These are phyloP conservation scores for Orbilia javanica DNA, from an alignment of 2,329 filamentous ascomycete species.

Conservation along the genomic window DNA sequence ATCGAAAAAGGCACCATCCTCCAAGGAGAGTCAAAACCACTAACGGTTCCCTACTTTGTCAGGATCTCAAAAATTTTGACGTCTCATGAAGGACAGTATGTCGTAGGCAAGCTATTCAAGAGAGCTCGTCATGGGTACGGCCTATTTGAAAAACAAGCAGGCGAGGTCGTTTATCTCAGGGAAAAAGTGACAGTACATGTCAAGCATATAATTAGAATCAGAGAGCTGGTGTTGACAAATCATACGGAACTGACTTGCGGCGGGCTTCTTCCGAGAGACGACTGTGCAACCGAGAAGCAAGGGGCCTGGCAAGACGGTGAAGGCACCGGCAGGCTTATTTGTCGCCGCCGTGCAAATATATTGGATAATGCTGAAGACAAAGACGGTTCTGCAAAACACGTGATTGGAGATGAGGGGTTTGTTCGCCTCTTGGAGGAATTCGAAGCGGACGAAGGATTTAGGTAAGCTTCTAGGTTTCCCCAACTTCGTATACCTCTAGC, in stretches of 20 bases:
- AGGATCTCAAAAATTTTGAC: constrained; percentile 32
- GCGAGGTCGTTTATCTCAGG: constrained; percentile 30
- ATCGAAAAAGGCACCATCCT: constrained; percentile 1
- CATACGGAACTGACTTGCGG: constrained; percentile 42
- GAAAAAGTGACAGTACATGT: constrained; percentile 18
- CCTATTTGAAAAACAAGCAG: constrained; percentile 27
- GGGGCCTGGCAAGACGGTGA: not conserved
- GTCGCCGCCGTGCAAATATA: constrained; percentile 32
- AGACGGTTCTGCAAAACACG: constrained; percentile 23
- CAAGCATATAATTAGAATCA: not conserved
- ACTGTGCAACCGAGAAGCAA: not conserved
- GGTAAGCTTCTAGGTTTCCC: constrained; percentile 3
- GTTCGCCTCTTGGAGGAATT: constrained; percentile 30
- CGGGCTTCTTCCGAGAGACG: constrained; percentile 21
- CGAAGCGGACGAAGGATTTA: constrained; percentile 42
- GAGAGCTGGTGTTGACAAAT: constrained; percentile 43
- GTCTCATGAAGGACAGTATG: constrained; percentile 25
- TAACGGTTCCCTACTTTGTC: constrained; percentile 17
- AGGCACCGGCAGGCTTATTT: constrained; percentile 37
- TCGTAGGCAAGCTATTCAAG: constrained; percentile 35
- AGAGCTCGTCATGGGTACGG: constrained; percentile 33
- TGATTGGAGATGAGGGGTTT: constrained; percentile 38
- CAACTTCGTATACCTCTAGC: not conserved
- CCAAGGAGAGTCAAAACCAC: constrained; percentile 8
- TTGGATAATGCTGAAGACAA: constrained; percentile 23